Base-by-base conservation (phyloP, 192 early-diverging fungal genomes). In the Rhizophagus sp. region DNA sequence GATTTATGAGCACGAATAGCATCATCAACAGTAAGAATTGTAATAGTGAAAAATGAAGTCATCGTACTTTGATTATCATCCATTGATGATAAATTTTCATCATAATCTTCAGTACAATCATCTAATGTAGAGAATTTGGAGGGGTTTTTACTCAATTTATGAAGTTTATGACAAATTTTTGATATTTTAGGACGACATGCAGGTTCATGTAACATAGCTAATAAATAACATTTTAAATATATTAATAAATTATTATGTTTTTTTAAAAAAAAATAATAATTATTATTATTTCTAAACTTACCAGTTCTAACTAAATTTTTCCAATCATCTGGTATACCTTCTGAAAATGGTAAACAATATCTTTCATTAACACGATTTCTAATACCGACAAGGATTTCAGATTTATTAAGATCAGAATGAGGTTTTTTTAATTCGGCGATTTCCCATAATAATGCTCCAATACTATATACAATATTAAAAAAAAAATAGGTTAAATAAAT, bases 361-460 rank as follows among this genome's bases (percentile, higher is more conserved):
- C 33, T 68, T 34, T 74, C 27, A 52, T 7, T 50, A 4, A 68
- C 33, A 34, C 33, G 25, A 15, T 34, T 33, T 5, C 25, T 30
- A 68, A 68, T 34, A 13, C 13, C 17, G 5, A 11, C 33, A 19
- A 34, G 67, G 3, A 68, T 34, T 34, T 68, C 67, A 7, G 8
- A 34, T 36, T 52, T 33, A 52, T 36, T 7, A 74, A 24, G 15
- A 3, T 47, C 47, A 6, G n/a, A 74, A 74, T 44, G 36, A 17
- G 75, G 75, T 62, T 19, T 34, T 39, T 41, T 63, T 12, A 17
- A 15, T 62, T 76, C 75, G 24, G 75, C 75, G 3, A 76, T 76
- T 44, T 76, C 75, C 75, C 75, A 76, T 5, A 76, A 22, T 24
- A 76, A n/a, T 6, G 33, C 36, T 50, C 75, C 75, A 13, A 76